Evolutionary conservation across 371 early-diverging fungal species (phyloP), one percentile per base, ranked within the genome.

Genomic region (Smittium culicis): DNA sequence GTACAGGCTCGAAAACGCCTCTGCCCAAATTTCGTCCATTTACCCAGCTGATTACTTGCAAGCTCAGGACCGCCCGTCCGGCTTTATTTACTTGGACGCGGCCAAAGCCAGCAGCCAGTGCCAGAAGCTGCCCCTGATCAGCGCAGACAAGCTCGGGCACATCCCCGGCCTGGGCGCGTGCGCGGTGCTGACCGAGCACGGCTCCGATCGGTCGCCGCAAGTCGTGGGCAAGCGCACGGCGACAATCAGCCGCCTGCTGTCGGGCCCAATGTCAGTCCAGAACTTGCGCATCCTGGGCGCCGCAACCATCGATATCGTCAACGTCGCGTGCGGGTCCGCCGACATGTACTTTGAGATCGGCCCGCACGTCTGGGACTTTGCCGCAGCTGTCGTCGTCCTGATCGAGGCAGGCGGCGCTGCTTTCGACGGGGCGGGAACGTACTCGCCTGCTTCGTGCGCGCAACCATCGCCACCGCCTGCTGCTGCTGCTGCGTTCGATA

Each of bases 301-400:
- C 5, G 94, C 90, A 1, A 88, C 93, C 0, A 69, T 92, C 25
- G 86, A 88, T 66, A 75, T 93, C 78, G 85, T 89, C 68, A 73
- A 80, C 27, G 82, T 93, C 2, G 94, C 95, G 2, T 83, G 88
- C 61, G 96, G 95, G 1, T 77, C 82, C 17, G 74, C 87, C 20
- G 96, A 96, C 70, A 79, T 88, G 5, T 95, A 91, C 73, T 96
- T 91, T 89, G 96, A 96, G 75, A 83, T 87, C 33, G 96, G 96
- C 2, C 82, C 77, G 3, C 87, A 84, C 59, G 73, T 71, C 35
- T 88, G 91, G 90, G 93, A 91, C 71, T 84, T 90, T 29, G 83
- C 85, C 29, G 92, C 92, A 20, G 92, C 81, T n/a, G 78, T 84
- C 0, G 77, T 86, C 28, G 83, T 91, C 67, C 77, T 88, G 0